Evolutionary conservation across 2,329 filamentous ascomycete species (phyloP).

Genomic region (Verticillium klebahnii): DNA sequence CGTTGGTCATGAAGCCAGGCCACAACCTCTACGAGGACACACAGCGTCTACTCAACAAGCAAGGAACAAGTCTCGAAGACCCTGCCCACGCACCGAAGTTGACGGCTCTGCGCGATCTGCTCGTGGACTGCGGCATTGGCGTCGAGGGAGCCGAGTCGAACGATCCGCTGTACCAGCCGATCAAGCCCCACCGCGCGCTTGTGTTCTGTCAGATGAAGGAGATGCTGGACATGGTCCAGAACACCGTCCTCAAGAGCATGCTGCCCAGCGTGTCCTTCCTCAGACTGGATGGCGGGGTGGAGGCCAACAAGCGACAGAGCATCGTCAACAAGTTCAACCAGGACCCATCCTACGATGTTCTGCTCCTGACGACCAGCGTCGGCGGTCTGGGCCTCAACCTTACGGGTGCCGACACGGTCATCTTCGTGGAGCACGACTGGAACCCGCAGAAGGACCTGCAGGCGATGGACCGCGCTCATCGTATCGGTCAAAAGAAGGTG

Average conservation of each 20-base stretch:
- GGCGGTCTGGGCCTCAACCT: constrained; percentile 92
- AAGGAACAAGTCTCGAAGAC: constrained; percentile 80
- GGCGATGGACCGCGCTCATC: constrained; percentile 97
- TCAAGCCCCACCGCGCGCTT: constrained; percentile 91
- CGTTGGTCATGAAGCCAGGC: constrained; percentile 90
- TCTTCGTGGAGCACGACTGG: constrained; percentile 99
- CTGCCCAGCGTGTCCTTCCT: constrained; percentile 91
- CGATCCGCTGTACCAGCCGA: constrained; percentile 67
- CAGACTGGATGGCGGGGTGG: constrained; percentile 89
- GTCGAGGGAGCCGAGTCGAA: constrained; percentile 59
- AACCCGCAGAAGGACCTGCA: constrained; percentile 98
- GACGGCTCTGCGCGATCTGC: constrained; percentile 78
- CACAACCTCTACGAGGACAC: constrained; percentile 88
- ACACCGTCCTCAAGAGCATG: constrained; percentile 82
- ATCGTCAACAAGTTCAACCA: constrained; percentile 99
- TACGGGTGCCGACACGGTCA: constrained; percentile 96
- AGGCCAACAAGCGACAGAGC: constrained; percentile 89
- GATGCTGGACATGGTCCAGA: constrained; percentile 98
- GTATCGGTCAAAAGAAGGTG: constrained; percentile 99
- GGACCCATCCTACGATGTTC: constrained; percentile 91
- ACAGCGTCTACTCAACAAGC: constrained; percentile 71
- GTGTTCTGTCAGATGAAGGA: constrained; percentile 99
- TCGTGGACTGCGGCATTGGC: constrained; percentile 98
- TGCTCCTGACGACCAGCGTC: constrained; percentile 91
- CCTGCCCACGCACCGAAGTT: constrained; percentile 88